These are phyloP conservation scores for Ogataea philodendri DNA, from an alignment of 805 yeast genomes.

Conservation along the genomic window DNA sequence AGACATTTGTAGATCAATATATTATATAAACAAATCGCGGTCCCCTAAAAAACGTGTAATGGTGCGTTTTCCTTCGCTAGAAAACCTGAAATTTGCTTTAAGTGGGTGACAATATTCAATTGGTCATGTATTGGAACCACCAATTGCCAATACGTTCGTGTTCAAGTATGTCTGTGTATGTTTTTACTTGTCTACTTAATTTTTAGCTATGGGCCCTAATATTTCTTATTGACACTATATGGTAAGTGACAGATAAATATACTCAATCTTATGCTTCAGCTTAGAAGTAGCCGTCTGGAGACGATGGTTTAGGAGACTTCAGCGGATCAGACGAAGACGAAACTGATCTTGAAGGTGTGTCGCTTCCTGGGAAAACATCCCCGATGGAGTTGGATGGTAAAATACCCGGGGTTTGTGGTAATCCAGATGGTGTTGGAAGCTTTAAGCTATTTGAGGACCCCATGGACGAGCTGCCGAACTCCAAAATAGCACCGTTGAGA, in stretches of 20 bases:
- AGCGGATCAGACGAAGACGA: conserved; percentile 2
- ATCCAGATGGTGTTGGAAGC: conserved; percentile 3
- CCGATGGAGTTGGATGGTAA: conserved; percentile 24
- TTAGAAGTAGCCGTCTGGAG: conserved; percentile 6
- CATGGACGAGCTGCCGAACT: conserved; percentile 9
- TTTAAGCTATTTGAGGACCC: conserved; percentile 1
- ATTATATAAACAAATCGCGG: conserved; percentile 15
- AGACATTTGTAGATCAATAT: conserved; percentile 11
- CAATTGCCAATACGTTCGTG: conserved; percentile 1
- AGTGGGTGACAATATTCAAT: not conserved
- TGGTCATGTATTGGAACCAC: conserved; percentile 5
- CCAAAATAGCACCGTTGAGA: conserved; percentile 16
- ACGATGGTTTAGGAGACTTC: conserved; percentile 4
- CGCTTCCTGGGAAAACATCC: conserved; percentile 20
- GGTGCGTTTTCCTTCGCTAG: conserved; percentile 8
- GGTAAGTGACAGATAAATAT: conserved; percentile 8
- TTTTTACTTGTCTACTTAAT: conserved; percentile 9
- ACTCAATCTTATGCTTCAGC: not conserved
- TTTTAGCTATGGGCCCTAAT: conserved; percentile 7
- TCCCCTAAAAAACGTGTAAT: not conserved
- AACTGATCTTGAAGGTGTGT: not conserved
- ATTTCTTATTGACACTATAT: conserved; percentile 12
- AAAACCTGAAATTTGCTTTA: conserved; percentile 6
- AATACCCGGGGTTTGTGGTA: conserved; percentile 28
- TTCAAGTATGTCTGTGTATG: conserved; percentile 4